A percentile compares a stretch with the other conserved stretches of the same genome.
These are phyloP conservation scores for Isatis tinctoria DNA, from an alignment of 345 rosid genomes.

Conservation along the genomic window DNA sequence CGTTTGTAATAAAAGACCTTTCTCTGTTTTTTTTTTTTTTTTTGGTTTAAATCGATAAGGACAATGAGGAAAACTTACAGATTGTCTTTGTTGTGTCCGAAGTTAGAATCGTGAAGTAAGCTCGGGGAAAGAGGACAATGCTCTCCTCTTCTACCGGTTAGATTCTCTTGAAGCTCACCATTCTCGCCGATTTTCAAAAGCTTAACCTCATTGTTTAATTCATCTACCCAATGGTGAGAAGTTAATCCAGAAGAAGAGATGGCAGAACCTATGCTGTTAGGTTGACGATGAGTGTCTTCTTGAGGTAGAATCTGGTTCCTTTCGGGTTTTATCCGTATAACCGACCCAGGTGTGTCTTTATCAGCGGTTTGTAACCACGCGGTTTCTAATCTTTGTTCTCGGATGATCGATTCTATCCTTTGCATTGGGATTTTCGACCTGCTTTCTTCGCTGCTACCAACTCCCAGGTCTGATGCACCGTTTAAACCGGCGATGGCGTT, in stretches of 20 bases:
- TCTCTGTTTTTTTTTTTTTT: no score
- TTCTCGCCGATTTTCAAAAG: constrained; percentile 55
- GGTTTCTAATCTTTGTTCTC: constrained; percentile 89
- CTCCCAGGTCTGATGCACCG: constrained; percentile 33
- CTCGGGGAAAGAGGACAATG: constrained; percentile 79
- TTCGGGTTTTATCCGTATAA: constrained; percentile 63
- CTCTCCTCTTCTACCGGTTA: constrained; percentile 41
- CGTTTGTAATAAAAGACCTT: no score
- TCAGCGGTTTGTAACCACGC: constrained; percentile 96
- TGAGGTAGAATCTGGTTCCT: constrained; percentile 90
- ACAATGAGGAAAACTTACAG: constrained; percentile 49
- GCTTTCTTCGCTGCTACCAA: constrained; percentile 38
- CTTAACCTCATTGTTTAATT: constrained; percentile 62
- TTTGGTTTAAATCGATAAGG: neutral
- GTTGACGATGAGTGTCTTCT: constrained; percentile 51
- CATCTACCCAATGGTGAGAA: constrained; percentile 71
- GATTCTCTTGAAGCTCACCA: constrained; percentile 51
- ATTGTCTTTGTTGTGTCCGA: constrained; percentile 63
- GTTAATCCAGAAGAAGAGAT: constrained; percentile 49
- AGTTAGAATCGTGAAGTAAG: constrained; percentile 60
- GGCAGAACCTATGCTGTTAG: constrained; percentile 39
- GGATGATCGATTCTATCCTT: constrained; percentile 90
- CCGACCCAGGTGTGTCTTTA: constrained; percentile 70
- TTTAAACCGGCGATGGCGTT: constrained; percentile 29
- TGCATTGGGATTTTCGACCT: constrained; percentile 67